These are phyloP conservation scores for Clarireedia homoeocarpa DNA, from an alignment of 2,329 filamentous ascomycete species.

Conservation along the genomic window DNA sequence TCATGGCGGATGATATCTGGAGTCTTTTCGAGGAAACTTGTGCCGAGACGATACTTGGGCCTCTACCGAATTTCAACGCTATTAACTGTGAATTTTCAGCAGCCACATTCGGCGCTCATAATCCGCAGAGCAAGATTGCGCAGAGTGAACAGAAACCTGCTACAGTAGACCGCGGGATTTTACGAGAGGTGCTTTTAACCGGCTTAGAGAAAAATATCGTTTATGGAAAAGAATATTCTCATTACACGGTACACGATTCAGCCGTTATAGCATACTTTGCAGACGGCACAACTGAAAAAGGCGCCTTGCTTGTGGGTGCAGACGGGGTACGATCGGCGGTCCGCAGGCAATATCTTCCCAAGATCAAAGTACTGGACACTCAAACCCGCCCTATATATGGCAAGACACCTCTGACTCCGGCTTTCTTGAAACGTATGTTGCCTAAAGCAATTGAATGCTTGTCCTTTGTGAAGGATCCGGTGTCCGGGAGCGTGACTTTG, in stretches of 20 bases:
- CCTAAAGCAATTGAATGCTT: constrained; percentile 20
- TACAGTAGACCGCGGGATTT: constrained; percentile 29
- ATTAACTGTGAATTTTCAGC: constrained; percentile 1
- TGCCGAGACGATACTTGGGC: constrained; percentile 7
- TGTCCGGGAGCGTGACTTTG: constrained; percentile 4
- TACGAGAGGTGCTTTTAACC: constrained; percentile 28
- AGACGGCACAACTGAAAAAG: constrained; percentile 29
- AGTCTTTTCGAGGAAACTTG: constrained; percentile 18
- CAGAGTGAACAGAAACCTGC: constrained; percentile 11
- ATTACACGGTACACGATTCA: constrained; percentile 13
- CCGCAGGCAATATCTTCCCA: constrained; percentile 32
- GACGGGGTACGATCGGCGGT: constrained; percentile 33
- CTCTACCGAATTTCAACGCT: no score
- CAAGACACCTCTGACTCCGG: constrained; percentile 30
- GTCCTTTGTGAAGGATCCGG: constrained; percentile 16
- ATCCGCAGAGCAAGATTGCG: background rate
- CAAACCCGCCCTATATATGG: constrained; percentile 33
- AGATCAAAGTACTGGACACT: constrained; percentile 31
- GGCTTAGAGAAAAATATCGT: constrained; percentile 27
- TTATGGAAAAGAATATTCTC: constrained; percentile 28
- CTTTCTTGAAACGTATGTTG: constrained; percentile 17
- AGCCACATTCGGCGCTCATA: constrained; percentile 11
- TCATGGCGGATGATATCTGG: constrained; percentile 14
- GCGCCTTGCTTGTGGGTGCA: constrained; percentile 33
- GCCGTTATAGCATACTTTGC: constrained; percentile 27